Percentiles rank a stretch among this genome's conserved stretches.
These are phyloP conservation scores for Pueraria montana DNA, from an alignment of 306 rosid genomes.

Conservation along the genomic window DNA sequence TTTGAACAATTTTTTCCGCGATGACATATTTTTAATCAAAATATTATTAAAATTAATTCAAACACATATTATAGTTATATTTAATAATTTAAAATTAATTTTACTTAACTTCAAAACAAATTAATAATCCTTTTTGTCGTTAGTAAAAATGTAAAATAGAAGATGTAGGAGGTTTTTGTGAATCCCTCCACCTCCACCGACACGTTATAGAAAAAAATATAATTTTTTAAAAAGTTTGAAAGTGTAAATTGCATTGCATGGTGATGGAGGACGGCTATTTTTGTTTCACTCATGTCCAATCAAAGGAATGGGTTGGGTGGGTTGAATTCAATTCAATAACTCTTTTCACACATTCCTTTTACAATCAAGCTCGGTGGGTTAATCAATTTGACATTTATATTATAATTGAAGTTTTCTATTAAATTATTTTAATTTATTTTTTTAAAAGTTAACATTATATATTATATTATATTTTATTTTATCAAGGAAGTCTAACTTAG, in stretches of 20 bases:
- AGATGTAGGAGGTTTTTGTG: background rate
- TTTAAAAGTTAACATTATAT: too few relatives aligned
- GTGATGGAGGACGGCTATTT: background rate
- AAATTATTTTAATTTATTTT: background rate
- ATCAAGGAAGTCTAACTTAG: too few relatives aligned
- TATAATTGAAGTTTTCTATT: background rate
- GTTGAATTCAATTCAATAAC: background rate
- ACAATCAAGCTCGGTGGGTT: background rate
- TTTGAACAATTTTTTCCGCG: too few relatives aligned
- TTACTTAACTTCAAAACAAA: too few relatives aligned
- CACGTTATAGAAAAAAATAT: too few relatives aligned
- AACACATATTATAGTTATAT: too few relatives aligned
- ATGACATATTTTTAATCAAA: too few relatives aligned
- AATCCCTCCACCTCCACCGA: conserved; percentile 30
- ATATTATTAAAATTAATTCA: too few relatives aligned
- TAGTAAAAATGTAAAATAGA: background rate
- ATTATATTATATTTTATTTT: background rate
- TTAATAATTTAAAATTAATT: too few relatives aligned
- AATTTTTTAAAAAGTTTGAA: too few relatives aligned
- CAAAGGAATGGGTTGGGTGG: background rate
- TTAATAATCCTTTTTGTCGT: too few relatives aligned
- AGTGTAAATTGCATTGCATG: background rate
- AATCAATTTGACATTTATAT: background rate
- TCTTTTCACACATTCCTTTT: background rate
- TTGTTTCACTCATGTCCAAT: background rate